Evolutionary conservation across 129 eudicot species (phyloP).

Genomic region (Rutidosis leptorrhynchoides): DNA sequence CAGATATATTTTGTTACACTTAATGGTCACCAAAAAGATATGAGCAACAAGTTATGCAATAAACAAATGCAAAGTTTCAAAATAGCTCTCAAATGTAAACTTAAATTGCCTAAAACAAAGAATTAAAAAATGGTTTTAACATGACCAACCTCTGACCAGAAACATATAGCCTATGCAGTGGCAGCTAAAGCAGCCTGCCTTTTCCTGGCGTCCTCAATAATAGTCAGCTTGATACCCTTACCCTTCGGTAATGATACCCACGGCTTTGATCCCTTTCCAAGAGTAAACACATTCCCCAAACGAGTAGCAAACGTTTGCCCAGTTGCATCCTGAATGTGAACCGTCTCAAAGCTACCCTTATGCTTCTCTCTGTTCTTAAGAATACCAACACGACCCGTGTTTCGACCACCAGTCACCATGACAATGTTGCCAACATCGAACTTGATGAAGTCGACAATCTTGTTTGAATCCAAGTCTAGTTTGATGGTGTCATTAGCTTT

Average conservation of each 20-base stretch:
- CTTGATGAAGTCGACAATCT: conserved; percentile 59
- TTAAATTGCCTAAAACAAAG: neutral
- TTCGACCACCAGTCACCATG: conserved; percentile 67
- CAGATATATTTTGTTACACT: neutral
- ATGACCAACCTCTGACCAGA: neutral
- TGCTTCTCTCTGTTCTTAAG: conserved; percentile 61
- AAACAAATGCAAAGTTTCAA: neutral
- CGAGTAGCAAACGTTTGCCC: conserved; percentile 40
- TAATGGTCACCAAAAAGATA: too few species aligned
- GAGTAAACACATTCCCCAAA: conserved; percentile 34
- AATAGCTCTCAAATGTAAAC: neutral
- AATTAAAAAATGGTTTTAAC: too few species aligned
- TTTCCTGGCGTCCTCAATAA: conserved; percentile 64
- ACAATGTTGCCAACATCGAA: conserved; percentile 70
- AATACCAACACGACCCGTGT: conserved; percentile 58
- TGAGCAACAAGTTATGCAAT: neutral
- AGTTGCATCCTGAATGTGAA: conserved; percentile 35
- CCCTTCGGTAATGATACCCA: conserved; percentile 73
- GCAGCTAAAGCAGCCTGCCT: conserved; percentile 41
- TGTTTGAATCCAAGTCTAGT: conserved; percentile 48
- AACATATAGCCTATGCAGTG: conserved; percentile 15
- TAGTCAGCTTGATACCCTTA: conserved; percentile 56
- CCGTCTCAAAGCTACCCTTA: conserved; percentile 37
- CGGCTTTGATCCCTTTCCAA: conserved; percentile 55
- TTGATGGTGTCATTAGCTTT: conserved; percentile 64